A percentile compares a stretch with the other conserved stretches of the same genome.
Conservation (phyloP, 352 stramenopile species). For the Globisporangium recalcitrans region DNA sequence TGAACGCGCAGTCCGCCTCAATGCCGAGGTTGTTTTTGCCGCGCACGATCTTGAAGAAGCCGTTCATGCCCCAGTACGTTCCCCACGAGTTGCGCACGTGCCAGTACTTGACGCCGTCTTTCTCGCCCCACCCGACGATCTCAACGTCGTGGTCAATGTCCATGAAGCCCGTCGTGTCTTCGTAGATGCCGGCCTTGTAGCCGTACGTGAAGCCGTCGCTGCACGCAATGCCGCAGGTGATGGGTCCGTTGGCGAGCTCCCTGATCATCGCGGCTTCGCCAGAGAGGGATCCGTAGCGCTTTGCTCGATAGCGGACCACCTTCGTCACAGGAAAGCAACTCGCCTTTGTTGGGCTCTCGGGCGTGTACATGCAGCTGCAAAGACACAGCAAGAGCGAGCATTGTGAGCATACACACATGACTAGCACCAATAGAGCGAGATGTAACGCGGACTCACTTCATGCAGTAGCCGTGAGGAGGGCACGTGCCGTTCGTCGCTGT, state of each 20-base stretch:
- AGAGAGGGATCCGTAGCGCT: slow-evolving; percentile 54
- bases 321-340: slow-evolving; percentile 73
- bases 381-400: not conserved
- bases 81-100: slow-evolving; percentile 95
- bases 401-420: not conserved
- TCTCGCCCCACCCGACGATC: slow-evolving; percentile 90
- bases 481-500: slow-evolving; percentile 59
- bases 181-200: slow-evolving; percentile 92
- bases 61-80: slow-evolving; percentile 94
- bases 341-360: slow-evolving; percentile 31
- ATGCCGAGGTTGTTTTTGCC: slow-evolving; percentile 92
- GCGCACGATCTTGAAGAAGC: slow-evolving; percentile 93
- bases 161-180: slow-evolving; percentile 86
- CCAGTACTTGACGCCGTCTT: slow-evolving; percentile 93
- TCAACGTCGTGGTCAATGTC: slow-evolving; percentile 84
- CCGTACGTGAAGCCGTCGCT: slow-evolving; percentile 76
- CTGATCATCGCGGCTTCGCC: slow-evolving; percentile 85
- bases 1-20: slow-evolving; percentile 86
- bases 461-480: slow-evolving; percentile 71
- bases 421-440: not conserved
- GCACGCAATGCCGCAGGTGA: slow-evolving; percentile 92
- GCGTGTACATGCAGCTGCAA: slow-evolving; percentile 75
- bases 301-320: slow-evolving; percentile 77
- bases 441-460: slow-evolving; percentile 52
- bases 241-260: slow-evolving; percentile 77